Evolutionary conservation across 208 protist genomes (phyloP), one percentile per base, ranked within the genome.

Genomic region (Crithidia fasciculata): DNA sequence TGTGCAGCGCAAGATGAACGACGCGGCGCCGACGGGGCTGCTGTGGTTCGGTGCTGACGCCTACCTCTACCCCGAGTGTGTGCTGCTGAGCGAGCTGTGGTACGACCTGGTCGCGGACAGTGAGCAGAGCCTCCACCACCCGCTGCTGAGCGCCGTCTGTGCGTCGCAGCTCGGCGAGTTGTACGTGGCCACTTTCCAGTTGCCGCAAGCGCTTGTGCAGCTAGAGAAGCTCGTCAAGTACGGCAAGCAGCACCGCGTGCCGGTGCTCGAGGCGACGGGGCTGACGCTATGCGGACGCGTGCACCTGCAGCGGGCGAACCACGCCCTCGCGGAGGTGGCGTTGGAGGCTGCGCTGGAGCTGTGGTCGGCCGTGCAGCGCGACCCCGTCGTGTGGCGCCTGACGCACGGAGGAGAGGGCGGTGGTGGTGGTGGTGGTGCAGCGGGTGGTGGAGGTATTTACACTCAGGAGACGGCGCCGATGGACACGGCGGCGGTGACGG

Each of bases 71-170:
- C 78, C 91, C 59, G 92, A 97, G 81, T 87, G 92, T 64, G 78
- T 96, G 62, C 86, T 93, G 80, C 87, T 97, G 16, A 89, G 74
- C 41, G 89, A 91, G 62, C 70, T 96, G 10, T 97, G 90, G 90
- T 81, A 63, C 36, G 86, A 96, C 57, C 78, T 97, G 55, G 37
- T 91, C 12, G 74, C 82, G 15, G 78, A 76, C 64, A 72, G 74
- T 40, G 68, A 92, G 16, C 86, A 91, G 78, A 65, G 74, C 39
- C 67, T 93, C 41, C 74, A 80, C n/a, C 91, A 95, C 74, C 69
- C 81, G 54, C 75, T 86, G 39, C 78, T 95, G 54, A 81, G 71
- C 53, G 84, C 83, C 19, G 61, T 97, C 16, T 88, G 80, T 8
- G 83, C 82, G 12, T 71, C 83, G 41, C 88, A 94, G 71, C 85